A percentile compares a stretch with the other conserved stretches of the same genome.
Evolutionary conservation across 345 rosid genomes (phyloP).

Genomic region (Laguncularia racemosa): DNA sequence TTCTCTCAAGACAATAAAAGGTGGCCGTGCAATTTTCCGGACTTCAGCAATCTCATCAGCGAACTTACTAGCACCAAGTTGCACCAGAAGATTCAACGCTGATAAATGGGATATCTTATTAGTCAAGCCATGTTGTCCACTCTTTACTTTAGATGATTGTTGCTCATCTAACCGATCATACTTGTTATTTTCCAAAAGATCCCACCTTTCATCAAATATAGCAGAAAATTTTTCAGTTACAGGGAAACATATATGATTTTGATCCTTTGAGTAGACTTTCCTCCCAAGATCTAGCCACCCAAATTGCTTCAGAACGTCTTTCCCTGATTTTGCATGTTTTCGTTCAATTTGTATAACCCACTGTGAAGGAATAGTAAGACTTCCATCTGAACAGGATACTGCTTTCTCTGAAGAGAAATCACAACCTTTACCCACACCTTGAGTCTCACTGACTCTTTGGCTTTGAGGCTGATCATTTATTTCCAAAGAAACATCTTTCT

Average conservation of each 20-base stretch:
- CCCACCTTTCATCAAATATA: constrained; percentile 30
- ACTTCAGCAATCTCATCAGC: constrained; percentile 43
- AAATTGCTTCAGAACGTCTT: constrained; percentile 72
- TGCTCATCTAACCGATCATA: constrained; percentile 21
- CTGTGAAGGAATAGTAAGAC: constrained; percentile 14
- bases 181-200: constrained; percentile 13
- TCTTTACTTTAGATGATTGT: constrained; percentile 15
- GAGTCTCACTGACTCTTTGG: constrained; percentile 17
- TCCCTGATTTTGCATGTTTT: constrained; percentile 63
- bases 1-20: constrained; percentile 52
- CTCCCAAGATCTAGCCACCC: constrained; percentile 88
- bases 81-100: constrained; percentile 53
- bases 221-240: constrained; percentile 53
- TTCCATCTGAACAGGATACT: constrained; percentile 6
- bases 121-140: constrained; percentile 19
- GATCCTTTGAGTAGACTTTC: constrained; percentile 50
- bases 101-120: constrained; percentile 38
- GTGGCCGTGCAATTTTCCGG: constrained; percentile 52
- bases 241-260: constrained; percentile 64
- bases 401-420: constrained; percentile 14
- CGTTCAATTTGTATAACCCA: constrained; percentile 55
- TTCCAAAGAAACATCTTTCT: constrained; percentile 18
- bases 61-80: constrained; percentile 46
- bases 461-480: constrained; percentile 15
- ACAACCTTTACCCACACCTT: constrained; percentile 15